A percentile compares a stretch with the other conserved stretches of the same genome.
Evolutionary conservation across 2,329 filamentous ascomycete species (phyloP).

Genomic region (Teratosphaeria gauchensis): DNA sequence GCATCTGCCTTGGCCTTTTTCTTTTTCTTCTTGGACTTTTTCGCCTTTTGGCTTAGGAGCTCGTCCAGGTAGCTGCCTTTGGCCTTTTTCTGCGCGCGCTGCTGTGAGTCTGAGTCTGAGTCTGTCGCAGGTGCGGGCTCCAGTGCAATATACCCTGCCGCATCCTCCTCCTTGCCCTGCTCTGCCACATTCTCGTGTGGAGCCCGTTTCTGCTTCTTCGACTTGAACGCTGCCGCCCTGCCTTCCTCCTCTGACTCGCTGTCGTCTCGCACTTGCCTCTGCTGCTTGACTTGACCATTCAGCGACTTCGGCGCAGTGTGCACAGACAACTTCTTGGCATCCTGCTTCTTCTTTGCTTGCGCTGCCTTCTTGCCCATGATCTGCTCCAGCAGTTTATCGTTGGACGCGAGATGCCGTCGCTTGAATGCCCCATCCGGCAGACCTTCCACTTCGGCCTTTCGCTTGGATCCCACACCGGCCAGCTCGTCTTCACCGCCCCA

Average conservation of each 20-base stretch:
- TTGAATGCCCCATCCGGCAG: constrained; percentile 28
- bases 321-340: not conserved
- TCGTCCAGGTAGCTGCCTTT: constrained; percentile 46
- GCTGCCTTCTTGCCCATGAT: constrained; percentile 34
- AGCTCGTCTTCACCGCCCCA: constrained; percentile 39
- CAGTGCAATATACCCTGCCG: not conserved
- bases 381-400: constrained; percentile 33
- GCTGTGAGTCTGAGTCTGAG: not conserved
- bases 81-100: constrained; percentile 26
- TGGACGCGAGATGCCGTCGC: constrained; percentile 28
- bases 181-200: not conserved
- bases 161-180: not conserved
- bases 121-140: not conserved
- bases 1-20: not conserved
- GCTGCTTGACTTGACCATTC: not conserved
- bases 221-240: constrained; percentile 10
- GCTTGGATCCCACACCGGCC: constrained; percentile 11
- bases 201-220: constrained; percentile 8
- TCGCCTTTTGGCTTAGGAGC: constrained; percentile 38
- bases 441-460: constrained; percentile 8
- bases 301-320: not conserved
- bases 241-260: constrained; percentile 27
- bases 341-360: constrained; percentile 19
- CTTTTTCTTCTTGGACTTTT: constrained; percentile 37
- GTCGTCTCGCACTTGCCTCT: constrained; percentile 11